Evolutionary conservation across 2,329 filamentous ascomycete species (phyloP), one percentile per base, ranked within the genome.

Genomic region (Xylariaceae sp.): DNA sequence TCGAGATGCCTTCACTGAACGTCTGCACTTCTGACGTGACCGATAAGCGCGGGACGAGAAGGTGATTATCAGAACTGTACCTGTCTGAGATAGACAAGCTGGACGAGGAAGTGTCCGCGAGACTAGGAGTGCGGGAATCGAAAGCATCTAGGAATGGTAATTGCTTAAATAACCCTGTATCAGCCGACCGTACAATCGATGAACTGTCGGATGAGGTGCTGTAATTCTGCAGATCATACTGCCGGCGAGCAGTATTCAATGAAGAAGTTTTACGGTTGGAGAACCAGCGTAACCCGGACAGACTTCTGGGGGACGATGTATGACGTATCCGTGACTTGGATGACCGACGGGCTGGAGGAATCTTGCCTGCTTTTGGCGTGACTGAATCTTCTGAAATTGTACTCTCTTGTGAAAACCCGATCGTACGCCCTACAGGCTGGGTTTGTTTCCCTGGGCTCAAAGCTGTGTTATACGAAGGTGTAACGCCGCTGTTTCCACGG

Each of bases 11-110:
- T 30, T 70, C 65, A 5, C 70, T 65, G 1, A 77, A 61, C 1
- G 69, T 63, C 4, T 66, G 67, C 5, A 69, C 63, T 42, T 80
- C 77, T 1, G 78, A 72, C 0, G 72, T 78, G 20, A 80, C 72
- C 13, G 67, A 63, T 20, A 82, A 70, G 23, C 68, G 67, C 4
- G 79, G 80, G 4, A 72, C 68, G 11, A 81, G 64, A 5, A 79
- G 64, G 29, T 64, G 66, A 3, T 63, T 63, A 37, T 70, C 65
- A 21, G 58, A 53, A 18, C 32, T 43, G 18, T 50, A 46, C 9
- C 30, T 27, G 20, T 56, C 66, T 36, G 69, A 70, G 15, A 57
- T 58, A 11, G 68, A 68, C 3, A 64, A 63, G 33, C 69, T 70
- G 2, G 67, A 59, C 43, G 70, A 61, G 29, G 64, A 55, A 15